Percentiles rank a stretch among this genome's conserved stretches.
These are phyloP conservation scores for Hypoxylon trugodes DNA, from an alignment of 495 filamentous ascomycete species.

Conservation along the genomic window DNA sequence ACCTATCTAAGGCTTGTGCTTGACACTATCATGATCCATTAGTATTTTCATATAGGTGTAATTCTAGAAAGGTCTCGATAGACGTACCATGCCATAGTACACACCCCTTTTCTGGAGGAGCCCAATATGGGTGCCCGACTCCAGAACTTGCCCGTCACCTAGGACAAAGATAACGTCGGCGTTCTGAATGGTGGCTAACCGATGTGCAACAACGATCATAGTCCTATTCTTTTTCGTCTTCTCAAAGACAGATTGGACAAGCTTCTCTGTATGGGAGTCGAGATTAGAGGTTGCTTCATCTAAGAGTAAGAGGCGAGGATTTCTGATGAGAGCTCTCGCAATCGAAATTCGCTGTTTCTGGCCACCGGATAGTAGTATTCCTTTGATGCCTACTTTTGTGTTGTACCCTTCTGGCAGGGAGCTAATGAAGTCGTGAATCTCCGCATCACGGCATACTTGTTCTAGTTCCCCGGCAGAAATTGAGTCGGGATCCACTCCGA, in stretches of 20 bases:
- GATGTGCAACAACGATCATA: conserved; percentile 79
- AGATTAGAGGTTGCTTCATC: conserved; percentile 84
- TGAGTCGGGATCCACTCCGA: conserved; percentile 56
- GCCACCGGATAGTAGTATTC: conserved; percentile 75
- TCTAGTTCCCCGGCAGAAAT: conserved; percentile 54
- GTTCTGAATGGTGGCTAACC: conserved; percentile 65
- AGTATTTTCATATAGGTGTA: not conserved
- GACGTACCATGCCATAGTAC: conserved; percentile 66
- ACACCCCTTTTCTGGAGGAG: conserved; percentile 59
- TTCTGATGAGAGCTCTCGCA: conserved; percentile 77
- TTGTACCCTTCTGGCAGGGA: conserved; percentile 67
- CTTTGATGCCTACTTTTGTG: conserved; percentile 70
- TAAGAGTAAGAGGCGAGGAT: conserved; percentile 75
- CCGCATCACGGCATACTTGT: conserved; percentile 61
- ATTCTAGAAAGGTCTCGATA: conserved; percentile 6
- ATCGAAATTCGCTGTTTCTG: conserved; percentile 82
- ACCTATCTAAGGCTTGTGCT: conserved; percentile 58
- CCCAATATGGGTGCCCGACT: conserved; percentile 59
- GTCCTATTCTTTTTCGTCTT: conserved; percentile 69
- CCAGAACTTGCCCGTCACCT: conserved; percentile 61
- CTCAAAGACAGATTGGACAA: conserved; percentile 77
- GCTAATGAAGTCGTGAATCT: conserved; percentile 66
- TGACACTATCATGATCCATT: conserved; percentile 53
- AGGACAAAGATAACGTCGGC: conserved; percentile 67
- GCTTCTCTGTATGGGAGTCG: conserved; percentile 77